Conservation (phyloP, 768 basidiomycete species). For the Termitomyces sp. region DNA sequence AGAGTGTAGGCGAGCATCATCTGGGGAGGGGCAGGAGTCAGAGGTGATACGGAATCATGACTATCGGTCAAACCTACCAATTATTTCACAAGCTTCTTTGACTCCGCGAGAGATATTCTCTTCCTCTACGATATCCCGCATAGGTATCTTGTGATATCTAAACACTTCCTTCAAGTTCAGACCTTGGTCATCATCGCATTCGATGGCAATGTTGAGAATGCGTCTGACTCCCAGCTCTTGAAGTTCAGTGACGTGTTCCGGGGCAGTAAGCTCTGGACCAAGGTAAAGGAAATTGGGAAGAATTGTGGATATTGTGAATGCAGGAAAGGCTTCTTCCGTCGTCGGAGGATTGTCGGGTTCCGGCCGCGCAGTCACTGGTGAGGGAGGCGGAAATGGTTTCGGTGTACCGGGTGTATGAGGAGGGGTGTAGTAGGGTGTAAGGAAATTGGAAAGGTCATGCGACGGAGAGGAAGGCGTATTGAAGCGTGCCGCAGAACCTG, state of each 20-base stretch:
- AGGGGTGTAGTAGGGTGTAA: slow-evolving; percentile 51
- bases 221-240: slow-evolving; percentile 75
- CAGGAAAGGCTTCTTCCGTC: slow-evolving; percentile 56
- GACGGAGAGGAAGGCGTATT: slow-evolving; percentile 32
- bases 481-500: slow-evolving; percentile 48
- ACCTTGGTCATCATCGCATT: slow-evolving; percentile 84
- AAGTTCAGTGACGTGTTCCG: slow-evolving; percentile 75
- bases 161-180: slow-evolving; percentile 65
- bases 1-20: slow-evolving; percentile 87
- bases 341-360: slow-evolving; percentile 58
- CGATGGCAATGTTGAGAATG: slow-evolving; percentile 88
- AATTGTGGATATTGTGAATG: slow-evolving; percentile 86
- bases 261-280: slow-evolving; percentile 78
- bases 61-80: slow-evolving; percentile 55
- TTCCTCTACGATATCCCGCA: slow-evolving; percentile 96
- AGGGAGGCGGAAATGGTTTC: slow-evolving; percentile 41
- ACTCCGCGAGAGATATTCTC: slow-evolving; percentile 81
- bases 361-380: slow-evolving; percentile 64
- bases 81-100: slow-evolving; percentile 77
- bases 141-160: slow-evolving; percentile 82
- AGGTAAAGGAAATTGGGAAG: slow-evolving; percentile 88
- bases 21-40: slow-evolving; percentile 34
- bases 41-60: not conserved
- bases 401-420: slow-evolving; percentile 53
- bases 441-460: slow-evolving; percentile 33